phyloP scores from a whole-genome alignment of 208 protist genomes.

The Tetramitus jugosus region DNA sequence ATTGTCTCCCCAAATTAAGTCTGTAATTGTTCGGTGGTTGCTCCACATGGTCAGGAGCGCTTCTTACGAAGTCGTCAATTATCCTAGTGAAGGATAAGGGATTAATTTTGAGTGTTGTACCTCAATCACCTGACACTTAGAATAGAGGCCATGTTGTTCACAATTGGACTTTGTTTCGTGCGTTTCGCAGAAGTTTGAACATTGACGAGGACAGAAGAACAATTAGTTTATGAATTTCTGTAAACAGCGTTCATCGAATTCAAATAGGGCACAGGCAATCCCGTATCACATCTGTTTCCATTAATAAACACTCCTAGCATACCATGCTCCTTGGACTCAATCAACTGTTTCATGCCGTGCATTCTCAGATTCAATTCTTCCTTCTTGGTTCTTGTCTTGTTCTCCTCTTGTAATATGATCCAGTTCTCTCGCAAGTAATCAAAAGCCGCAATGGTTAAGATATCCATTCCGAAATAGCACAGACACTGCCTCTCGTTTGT shows the following conservation, averaged over 20 bases:
- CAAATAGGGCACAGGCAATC: not conserved
- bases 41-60: too few relatives aligned
- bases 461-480: constrained; percentile 24
- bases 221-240: not conserved
- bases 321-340: not conserved
- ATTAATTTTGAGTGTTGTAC: too few relatives aligned
- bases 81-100: too few relatives aligned
- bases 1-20: too few relatives aligned
- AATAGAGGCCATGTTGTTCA: not conserved
- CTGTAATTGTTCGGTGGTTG: too few relatives aligned
- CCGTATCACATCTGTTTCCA: not conserved
- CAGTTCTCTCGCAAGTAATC: not conserved
- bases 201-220: not conserved
- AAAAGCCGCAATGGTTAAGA: not conserved
- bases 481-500: not conserved
- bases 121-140: too few relatives aligned
- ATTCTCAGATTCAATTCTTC: constrained; percentile 21
- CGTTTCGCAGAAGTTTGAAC: not conserved
- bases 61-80: too few relatives aligned
- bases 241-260: not conserved
- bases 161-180: not conserved
- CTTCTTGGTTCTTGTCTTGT: not conserved
- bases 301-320: not conserved
- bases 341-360: not conserved
- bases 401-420: not conserved